These are phyloP conservation scores for Tylopilus sp. DNA, from an alignment of 768 basidiomycete species.

Conservation along the genomic window DNA sequence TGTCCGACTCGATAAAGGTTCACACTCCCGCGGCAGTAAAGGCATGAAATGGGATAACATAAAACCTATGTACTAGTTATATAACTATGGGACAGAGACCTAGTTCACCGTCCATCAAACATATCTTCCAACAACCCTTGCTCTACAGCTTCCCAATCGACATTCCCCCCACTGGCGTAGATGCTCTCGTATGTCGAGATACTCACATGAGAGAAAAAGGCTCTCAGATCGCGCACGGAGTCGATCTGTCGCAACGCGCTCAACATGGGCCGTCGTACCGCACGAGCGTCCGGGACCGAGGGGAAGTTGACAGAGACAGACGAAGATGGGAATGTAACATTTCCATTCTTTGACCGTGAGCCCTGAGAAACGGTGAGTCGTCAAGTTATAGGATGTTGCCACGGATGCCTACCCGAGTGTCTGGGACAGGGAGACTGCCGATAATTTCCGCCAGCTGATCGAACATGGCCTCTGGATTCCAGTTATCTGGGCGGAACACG, in stretches of 20 bases:
- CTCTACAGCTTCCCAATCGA: conserved; percentile 93
- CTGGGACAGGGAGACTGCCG: conserved; percentile 55
- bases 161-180: conserved; percentile 73
- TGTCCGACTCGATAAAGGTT: too few species aligned
- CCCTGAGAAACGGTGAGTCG: conserved; percentile 14
- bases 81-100: background rate
- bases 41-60: too few species aligned
- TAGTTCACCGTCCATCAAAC: conserved; percentile 68
- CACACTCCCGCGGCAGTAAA: too few species aligned
- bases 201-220: conserved; percentile 89
- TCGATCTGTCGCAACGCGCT: conserved; percentile 67
- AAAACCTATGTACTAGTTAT: background rate
- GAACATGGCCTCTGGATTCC: conserved; percentile 83
- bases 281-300: conserved; percentile 36
- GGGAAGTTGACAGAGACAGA: conserved; percentile 22
- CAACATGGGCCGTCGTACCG: conserved; percentile 74
- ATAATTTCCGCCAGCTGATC: conserved; percentile 87
- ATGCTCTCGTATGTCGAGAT: conserved; percentile 87
- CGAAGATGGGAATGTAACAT: conserved; percentile 20
- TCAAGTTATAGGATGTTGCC: background rate
- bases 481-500: conserved; percentile 80
- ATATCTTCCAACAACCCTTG: conserved; percentile 77
- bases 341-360: conserved; percentile 20
- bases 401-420: conserved; percentile 24
- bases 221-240: conserved; percentile 80